These are phyloP conservation scores for Agrocybe chaxingu DNA, from an alignment of 768 basidiomycete species.

Conservation along the genomic window DNA sequence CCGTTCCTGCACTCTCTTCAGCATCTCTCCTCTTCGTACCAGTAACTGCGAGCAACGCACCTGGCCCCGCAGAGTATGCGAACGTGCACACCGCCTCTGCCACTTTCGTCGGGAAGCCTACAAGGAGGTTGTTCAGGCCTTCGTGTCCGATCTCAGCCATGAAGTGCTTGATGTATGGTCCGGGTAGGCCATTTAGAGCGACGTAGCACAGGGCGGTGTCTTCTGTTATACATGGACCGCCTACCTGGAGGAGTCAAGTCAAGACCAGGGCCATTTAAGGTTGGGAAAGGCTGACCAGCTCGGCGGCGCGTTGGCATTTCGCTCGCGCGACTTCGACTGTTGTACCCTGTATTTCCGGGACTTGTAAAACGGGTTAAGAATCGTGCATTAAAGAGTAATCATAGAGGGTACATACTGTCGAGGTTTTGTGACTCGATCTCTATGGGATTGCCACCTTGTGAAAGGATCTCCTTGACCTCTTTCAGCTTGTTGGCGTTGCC, in stretches of 20 bases:
- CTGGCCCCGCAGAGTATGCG: slow-evolving; percentile 86
- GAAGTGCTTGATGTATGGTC: slow-evolving; percentile 97
- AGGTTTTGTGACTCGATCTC: slow-evolving; percentile 75
- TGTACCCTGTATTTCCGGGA: slow-evolving; percentile 92
- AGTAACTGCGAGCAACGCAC: slow-evolving; percentile 16
- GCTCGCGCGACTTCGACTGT: slow-evolving; percentile 86
- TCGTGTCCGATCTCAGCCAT: slow-evolving; percentile 79
- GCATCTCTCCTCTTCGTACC: no score
- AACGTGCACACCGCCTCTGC: slow-evolving; percentile 96
- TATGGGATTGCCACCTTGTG: slow-evolving; percentile 58
- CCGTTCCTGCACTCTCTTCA: slow-evolving; percentile 33
- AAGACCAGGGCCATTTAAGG: no score
- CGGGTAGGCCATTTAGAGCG: slow-evolving; percentile 88
- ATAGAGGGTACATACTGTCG: slow-evolving; percentile 55
- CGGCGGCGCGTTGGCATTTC: slow-evolving; percentile 84
- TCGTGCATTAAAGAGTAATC: background rate
- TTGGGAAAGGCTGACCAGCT: slow-evolving; percentile 69
- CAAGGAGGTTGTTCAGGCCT: slow-evolving; percentile 84
- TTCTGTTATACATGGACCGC: slow-evolving; percentile 66
- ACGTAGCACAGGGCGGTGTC: slow-evolving; percentile 93
- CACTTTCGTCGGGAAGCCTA: slow-evolving; percentile 67
- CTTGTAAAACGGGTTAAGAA: slow-evolving; percentile 34
- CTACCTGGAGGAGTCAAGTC: slow-evolving; percentile 27
- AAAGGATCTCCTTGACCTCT: slow-evolving; percentile 85
- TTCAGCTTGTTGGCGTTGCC: slow-evolving; percentile 90